Percentiles rank a stretch among this genome's conserved stretches.
These are phyloP conservation scores for Penicillium sp. DNA, from an alignment of 2,329 filamentous ascomycete species.

Conservation along the genomic window DNA sequence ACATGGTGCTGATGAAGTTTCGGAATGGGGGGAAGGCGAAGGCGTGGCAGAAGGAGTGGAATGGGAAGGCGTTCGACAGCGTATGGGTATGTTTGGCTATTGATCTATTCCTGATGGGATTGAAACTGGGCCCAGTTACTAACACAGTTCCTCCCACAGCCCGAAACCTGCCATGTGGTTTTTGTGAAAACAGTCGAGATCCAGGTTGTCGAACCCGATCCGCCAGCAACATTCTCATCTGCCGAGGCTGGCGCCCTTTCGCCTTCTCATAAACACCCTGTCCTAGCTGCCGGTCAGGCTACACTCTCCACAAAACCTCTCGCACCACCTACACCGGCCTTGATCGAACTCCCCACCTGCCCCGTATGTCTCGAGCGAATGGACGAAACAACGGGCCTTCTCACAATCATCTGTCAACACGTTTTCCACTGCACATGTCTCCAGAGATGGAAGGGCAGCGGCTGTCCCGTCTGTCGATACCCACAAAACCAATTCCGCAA, in stretches of 20 bases:
- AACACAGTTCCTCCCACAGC: slow-evolving; percentile 50
- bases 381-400: slow-evolving; percentile 92
- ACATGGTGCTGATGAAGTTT: slow-evolving; percentile 96
- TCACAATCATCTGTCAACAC: slow-evolving; percentile 96
- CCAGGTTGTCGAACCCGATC: slow-evolving; percentile 59
- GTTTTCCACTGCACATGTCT: slow-evolving; percentile 97
- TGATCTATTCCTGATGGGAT: not conserved
- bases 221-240: slow-evolving; percentile 25
- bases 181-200: slow-evolving; percentile 93
- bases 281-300: slow-evolving; percentile 36
- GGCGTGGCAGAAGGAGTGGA: slow-evolving; percentile 82
- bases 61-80: slow-evolving; percentile 88
- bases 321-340: slow-evolving; percentile 76
- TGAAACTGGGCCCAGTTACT: slow-evolving; percentile 7
- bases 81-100: slow-evolving; percentile 67
- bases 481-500: slow-evolving; percentile 64
- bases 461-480: slow-evolving; percentile 92
- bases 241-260: slow-evolving; percentile 64
- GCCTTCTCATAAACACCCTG: slow-evolving; percentile 42
- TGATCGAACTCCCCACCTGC: slow-evolving; percentile 91
- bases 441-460: slow-evolving; percentile 91
- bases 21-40: slow-evolving; percentile 71
- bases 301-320: slow-evolving; percentile 62
- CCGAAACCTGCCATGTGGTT: slow-evolving; percentile 91
- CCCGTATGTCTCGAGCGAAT: slow-evolving; percentile 96